phyloP scores from a whole-genome alignment of 768 basidiomycete species.

The Tricholoma terreum region DNA sequence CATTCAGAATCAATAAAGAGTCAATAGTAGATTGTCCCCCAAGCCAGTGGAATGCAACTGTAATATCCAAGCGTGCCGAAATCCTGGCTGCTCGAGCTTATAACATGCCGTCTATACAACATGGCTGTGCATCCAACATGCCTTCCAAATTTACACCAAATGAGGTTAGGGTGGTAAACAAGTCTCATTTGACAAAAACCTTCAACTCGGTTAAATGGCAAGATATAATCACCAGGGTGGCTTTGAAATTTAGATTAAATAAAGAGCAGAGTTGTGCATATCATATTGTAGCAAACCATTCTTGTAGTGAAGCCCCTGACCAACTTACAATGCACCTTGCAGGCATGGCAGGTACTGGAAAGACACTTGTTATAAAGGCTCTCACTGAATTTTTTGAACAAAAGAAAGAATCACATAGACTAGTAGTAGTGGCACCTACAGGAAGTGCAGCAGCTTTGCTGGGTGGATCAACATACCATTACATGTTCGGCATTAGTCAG shows the following conservation, averaged over 20 bases:
- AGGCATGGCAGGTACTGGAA: too few relatives aligned
- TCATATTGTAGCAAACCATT: slow-evolving; percentile 24
- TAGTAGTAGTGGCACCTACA: too few relatives aligned
- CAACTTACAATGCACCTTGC: slow-evolving; percentile 29
- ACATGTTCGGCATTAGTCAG: too few relatives aligned
- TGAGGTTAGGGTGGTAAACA: slow-evolving; percentile 5
- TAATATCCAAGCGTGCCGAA: too few relatives aligned
- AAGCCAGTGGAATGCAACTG: too few relatives aligned
- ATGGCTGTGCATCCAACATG: not conserved
- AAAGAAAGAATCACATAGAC: slow-evolving; percentile 12
- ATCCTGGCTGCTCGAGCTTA: too few relatives aligned
- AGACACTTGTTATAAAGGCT: slow-evolving; percentile 23
- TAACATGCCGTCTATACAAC: too few relatives aligned
- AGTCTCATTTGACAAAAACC: slow-evolving; percentile 6
- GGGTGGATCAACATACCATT: too few relatives aligned
- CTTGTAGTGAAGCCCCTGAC: not conserved
- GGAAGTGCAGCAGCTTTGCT: too few relatives aligned
- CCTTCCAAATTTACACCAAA: not conserved
- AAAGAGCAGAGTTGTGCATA: slow-evolving; percentile 31
- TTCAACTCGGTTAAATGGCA: not conserved
- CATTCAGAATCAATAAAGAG: not conserved
- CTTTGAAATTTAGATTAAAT: slow-evolving; percentile 21
- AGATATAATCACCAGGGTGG: slow-evolving; percentile 1
- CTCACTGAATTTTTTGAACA: slow-evolving; percentile 17
- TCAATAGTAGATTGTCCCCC: not conserved